Conservation (phyloP, 1,284 basidiomycete genomes). For the Trichosporon coremiiforme region DNA sequence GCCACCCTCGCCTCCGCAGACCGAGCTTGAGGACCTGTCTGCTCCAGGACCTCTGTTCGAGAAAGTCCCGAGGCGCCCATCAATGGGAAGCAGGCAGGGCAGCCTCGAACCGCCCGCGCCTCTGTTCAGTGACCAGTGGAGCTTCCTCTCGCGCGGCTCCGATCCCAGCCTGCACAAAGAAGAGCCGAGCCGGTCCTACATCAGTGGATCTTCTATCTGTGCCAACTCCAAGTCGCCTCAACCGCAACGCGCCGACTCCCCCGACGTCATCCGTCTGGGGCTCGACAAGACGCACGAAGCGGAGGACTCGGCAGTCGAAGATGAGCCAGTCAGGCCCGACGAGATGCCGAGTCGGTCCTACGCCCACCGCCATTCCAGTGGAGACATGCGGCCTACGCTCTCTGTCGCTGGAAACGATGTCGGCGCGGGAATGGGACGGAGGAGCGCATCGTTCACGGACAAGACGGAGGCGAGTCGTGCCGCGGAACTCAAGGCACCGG, state of each 20-base stretch:
- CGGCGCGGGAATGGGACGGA: not conserved
- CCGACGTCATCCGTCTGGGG: too few relatives aligned
- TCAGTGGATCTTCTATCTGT: too few relatives aligned
- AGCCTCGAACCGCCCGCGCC: not conserved
- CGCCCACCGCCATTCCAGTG: not conserved
- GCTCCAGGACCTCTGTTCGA: not conserved
- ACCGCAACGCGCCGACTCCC: too few relatives aligned
- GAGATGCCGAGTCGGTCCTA: too few relatives aligned
- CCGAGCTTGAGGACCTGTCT: not conserved
- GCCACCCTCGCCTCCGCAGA: too few relatives aligned
- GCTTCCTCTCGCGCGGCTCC: slow-evolving; percentile 1
- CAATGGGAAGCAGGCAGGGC: not conserved
- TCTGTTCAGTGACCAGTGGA: not conserved
- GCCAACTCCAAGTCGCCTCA: not conserved
- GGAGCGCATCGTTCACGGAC: not conserved
- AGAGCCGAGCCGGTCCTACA: slow-evolving; percentile 4
- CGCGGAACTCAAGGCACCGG: not conserved
- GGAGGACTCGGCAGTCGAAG: too few relatives aligned
- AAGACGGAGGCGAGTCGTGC: not conserved
- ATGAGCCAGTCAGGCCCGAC: too few relatives aligned
- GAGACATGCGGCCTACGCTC: not conserved
- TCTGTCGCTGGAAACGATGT: too few relatives aligned
- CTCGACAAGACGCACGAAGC: too few relatives aligned
- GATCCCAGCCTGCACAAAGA: not conserved
- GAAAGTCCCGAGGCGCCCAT: not conserved